A percentile compares a stretch with the other conserved stretches of the same genome.
Evolutionary conservation across 2,329 filamentous ascomycete species (phyloP).

Genomic region (Pleochaeta shiraiana): DNA sequence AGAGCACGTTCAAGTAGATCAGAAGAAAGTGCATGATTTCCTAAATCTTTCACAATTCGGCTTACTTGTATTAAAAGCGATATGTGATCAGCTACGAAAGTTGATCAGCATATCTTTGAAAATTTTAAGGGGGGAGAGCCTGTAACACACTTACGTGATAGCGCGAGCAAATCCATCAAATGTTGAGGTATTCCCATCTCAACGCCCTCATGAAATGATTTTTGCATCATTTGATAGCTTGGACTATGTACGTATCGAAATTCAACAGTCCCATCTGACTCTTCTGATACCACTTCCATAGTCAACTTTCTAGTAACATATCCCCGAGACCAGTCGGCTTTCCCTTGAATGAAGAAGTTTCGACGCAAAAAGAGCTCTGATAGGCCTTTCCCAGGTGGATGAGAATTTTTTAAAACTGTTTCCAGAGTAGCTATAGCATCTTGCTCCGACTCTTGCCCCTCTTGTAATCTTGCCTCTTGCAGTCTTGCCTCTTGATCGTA

Average conservation of each 20-base stretch:
- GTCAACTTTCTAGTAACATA: constrained; percentile 66
- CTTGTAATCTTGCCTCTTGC: constrained; percentile 24
- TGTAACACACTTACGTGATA: constrained; percentile 28
- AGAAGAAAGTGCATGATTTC: constrained; percentile 65
- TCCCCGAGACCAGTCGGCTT: constrained; percentile 48
- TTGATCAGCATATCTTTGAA: constrained; percentile 8
- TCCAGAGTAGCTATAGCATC: too few species aligned
- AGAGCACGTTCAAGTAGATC: constrained; percentile 80
- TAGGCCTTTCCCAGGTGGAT: constrained; percentile 30
- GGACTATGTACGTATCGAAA: constrained; percentile 61
- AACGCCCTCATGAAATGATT: constrained; percentile 58
- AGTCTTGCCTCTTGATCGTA: constrained; percentile 20
- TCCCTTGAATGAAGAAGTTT: constrained; percentile 48
- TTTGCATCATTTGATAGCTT: constrained; percentile 53
- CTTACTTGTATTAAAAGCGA: constrained; percentile 87
- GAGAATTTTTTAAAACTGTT: constrained; percentile 21
- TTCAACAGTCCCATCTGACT: constrained; percentile 36
- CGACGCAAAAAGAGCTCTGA: constrained; percentile 35
- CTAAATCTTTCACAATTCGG: constrained; percentile 76
- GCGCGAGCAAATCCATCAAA: constrained; percentile 52
- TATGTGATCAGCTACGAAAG: constrained; percentile 45
- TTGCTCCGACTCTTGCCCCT: constrained; percentile 21
- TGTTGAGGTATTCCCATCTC: constrained; percentile 65
- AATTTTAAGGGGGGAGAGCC: neutral
- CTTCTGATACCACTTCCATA: constrained; percentile 30